phyloP scores from a whole-genome alignment of 2,329 filamentous ascomycete species.

The Arthrobotrys entomopaga region DNA sequence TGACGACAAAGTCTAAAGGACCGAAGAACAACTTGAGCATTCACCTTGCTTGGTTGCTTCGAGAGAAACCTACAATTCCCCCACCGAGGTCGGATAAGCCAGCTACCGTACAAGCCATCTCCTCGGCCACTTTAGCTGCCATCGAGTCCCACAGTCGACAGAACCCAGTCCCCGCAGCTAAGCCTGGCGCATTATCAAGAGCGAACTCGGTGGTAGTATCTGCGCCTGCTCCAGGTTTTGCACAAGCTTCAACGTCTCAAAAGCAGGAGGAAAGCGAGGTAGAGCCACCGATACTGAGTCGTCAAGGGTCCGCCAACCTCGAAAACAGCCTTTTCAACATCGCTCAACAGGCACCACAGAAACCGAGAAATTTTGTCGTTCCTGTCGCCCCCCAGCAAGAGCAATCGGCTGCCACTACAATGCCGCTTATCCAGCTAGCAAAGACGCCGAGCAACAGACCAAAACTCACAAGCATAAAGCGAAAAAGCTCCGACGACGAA shows the following conservation, averaged over 20 bases:
- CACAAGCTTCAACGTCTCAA: conserved; percentile 3
- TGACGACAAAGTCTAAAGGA: conserved; percentile 50
- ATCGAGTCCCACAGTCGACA: conserved; percentile 38
- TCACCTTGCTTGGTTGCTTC: conserved; percentile 55
- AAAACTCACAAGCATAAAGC: conserved; percentile 35
- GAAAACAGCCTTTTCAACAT: background rate
- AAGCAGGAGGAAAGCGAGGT: conserved; percentile 1
- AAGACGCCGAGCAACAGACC: conserved; percentile 48
- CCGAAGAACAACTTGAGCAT: conserved; percentile 54
- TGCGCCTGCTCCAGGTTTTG: background rate
- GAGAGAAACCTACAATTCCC: conserved; percentile 49
- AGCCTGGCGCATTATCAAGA: conserved; percentile 2
- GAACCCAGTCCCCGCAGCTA: conserved; percentile 10
- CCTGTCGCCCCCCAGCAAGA: background rate
- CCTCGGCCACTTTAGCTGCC: conserved; percentile 40
- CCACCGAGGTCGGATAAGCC: conserved; percentile 39
- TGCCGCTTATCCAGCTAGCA: conserved; percentile 38
- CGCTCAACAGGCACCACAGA: conserved; percentile 47
- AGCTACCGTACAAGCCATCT: conserved; percentile 24
- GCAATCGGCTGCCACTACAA: background rate
- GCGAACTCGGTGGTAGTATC: conserved; percentile 7
- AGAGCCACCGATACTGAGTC: conserved; percentile 5
- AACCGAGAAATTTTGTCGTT: background rate
- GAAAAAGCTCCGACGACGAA: conserved; percentile 12
- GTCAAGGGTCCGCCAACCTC: conserved; percentile 12